Evolutionary conservation across 2,329 filamentous ascomycete genomes (phyloP), one percentile per base, ranked within the genome.

Genomic region (Xylariaceae sp.): DNA sequence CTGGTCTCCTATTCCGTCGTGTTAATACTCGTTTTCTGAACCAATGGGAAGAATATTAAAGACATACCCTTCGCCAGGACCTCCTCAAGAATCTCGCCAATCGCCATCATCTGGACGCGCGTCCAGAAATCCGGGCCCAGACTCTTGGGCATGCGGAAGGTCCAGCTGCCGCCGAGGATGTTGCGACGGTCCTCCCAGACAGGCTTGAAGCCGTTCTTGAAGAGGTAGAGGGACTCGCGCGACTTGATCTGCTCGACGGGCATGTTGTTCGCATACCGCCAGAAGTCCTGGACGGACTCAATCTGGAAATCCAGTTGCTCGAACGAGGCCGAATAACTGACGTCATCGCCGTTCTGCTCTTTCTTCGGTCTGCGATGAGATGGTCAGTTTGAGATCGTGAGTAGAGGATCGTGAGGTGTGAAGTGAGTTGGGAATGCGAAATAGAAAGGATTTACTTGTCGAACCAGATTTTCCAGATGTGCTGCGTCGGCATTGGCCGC

Each of bases 131-230:
- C 88, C 2, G 85, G 83, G 4, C 84, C 85, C 44, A 83, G 81
- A 62, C 80, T 81, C 78, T 96, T 96, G 64, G 88, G 86, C 50
- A 97, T 88, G 54, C 92, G 87, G 75, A 97, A 96, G 18, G 91
- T 95, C 91, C 91, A 97, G 72, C 89, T 88, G 53, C 93, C 93
- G 55, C 93, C 93, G 62, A 86, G 82, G 61, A 88, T 80, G 75
- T 97, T 97, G 68, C 94, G 86, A 47, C 89, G 84, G 72, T 97
- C 93, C 76, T 92, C 89, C 88, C 88, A 92, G 66, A 91, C 78
- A 58, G 89, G 89, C 64, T 82, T 83, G 74, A 90, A 90, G 41
- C 88, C 88, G 63, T 84, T 80, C 74, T 91, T 91, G 80, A 92
- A 92, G 65, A 92, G 81, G 72, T 92, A 90, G 65, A 92, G 82